Evolutionary conservation across 805 yeast species (phyloP).

Genomic region (Candida nonsorbophila): DNA sequence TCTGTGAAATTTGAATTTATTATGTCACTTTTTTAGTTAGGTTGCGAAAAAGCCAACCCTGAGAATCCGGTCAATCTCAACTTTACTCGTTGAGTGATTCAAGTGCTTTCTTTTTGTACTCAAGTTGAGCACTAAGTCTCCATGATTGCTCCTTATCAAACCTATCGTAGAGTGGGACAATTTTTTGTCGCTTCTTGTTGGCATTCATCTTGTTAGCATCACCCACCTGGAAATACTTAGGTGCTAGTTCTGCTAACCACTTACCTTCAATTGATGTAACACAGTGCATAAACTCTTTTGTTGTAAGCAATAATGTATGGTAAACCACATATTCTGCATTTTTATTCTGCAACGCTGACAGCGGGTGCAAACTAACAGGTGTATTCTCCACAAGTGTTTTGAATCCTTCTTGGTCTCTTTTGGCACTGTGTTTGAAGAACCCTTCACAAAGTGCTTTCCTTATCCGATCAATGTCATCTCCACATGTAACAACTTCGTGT

Average conservation of each 20-base stretch:
- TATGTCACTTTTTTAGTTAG: no score
- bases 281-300: slow-evolving; percentile 89
- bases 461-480: slow-evolving; percentile 50
- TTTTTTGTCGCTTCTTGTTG: slow-evolving; percentile 54
- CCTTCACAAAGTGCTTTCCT: slow-evolving; percentile 64
- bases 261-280: slow-evolving; percentile 75
- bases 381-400: slow-evolving; percentile 61
- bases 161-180: slow-evolving; percentile 66
- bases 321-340: slow-evolving; percentile 77
- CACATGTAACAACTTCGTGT: slow-evolving; percentile 45
- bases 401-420: slow-evolving; percentile 56
- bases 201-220: slow-evolving; percentile 46
- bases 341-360: slow-evolving; percentile 60
- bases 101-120: slow-evolving; percentile 13
- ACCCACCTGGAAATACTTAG: slow-evolving; percentile 64
- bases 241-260: slow-evolving; percentile 71
- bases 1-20: no score
- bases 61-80: no score
- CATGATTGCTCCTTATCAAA: slow-evolving; percentile 64
- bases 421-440: slow-evolving; percentile 61
- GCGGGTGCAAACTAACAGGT: slow-evolving; percentile 81
- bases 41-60: no score
- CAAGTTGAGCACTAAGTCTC: slow-evolving; percentile 55
- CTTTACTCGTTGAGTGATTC: slow-evolving; percentile 1
- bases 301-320: slow-evolving; percentile 75